Conservation (phyloP, 1,139 yeast genomes). For the Chernovozyma aurita region DNA sequence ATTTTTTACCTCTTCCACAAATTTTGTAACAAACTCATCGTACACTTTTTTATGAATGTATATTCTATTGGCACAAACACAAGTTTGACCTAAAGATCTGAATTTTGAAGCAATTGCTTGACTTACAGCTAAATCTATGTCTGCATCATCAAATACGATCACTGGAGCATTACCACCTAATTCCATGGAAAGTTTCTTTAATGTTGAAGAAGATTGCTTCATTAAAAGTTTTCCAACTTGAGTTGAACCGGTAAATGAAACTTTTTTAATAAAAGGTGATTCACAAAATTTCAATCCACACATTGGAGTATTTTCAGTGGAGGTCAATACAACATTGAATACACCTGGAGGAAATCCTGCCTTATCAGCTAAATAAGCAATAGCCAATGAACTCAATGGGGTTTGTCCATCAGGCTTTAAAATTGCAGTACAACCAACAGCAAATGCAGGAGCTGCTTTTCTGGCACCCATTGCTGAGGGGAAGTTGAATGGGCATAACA, state of each 20-base stretch:
- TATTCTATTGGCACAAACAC: conserved; percentile 77
- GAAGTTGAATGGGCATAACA: conserved; percentile 46
- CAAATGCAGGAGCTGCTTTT: conserved; percentile 45
- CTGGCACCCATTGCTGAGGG: conserved; percentile 48
- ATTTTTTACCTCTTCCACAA: conserved; percentile 30
- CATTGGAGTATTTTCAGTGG: conserved; percentile 33
- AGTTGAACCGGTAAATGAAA: conserved; percentile 91
- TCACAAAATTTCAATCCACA: conserved; percentile 47
- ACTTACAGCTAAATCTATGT: conserved; percentile 69
- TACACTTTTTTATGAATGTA: conserved; percentile 62
- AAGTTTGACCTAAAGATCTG: conserved; percentile 76
- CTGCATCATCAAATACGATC: conserved; percentile 81
- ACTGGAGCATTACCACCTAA: conserved; percentile 95
- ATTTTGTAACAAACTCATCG: conserved; percentile 49
- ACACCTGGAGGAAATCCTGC: conserved; percentile 45
- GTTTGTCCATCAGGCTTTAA: conserved; percentile 46
- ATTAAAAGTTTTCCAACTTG: conserved; percentile 75
- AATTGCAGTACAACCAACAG: conserved; percentile 46
- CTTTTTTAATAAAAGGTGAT: conserved; percentile 62
- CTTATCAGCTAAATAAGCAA: conserved; percentile 39
- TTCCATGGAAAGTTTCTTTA: conserved; percentile 83
- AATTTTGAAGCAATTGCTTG: conserved; percentile 68
- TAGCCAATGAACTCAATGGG: conserved; percentile 41
- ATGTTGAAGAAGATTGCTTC: conserved; percentile 70
- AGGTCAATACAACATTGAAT: conserved; percentile 36